A percentile compares a stretch with the other conserved stretches of the same genome.
Conservation (phyloP, 805 yeast species). For the Ogataea pini region DNA sequence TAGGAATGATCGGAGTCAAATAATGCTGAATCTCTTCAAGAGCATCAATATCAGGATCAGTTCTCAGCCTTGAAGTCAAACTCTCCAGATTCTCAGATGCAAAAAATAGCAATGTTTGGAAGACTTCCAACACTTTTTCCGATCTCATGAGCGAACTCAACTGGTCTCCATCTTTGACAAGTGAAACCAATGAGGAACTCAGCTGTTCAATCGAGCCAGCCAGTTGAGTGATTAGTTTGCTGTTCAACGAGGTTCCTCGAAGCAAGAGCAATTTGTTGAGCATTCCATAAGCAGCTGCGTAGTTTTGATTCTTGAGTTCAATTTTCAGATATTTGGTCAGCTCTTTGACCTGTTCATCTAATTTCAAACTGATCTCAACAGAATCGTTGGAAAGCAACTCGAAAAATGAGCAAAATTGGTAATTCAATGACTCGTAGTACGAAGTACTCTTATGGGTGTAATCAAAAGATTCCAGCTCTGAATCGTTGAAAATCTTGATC, state of each 20-base stretch:
- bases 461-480: constrained; percentile 18
- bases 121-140: constrained; percentile 7
- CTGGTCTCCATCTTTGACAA: constrained; percentile 1
- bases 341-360: constrained; percentile 24
- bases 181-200: constrained; percentile 9
- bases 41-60: constrained; percentile 15
- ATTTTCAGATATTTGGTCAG: constrained; percentile 7
- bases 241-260: constrained; percentile 5
- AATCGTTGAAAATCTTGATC: constrained; percentile 25
- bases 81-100: constrained; percentile 18
- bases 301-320: constrained; percentile 7
- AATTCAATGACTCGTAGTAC: constrained; percentile 26
- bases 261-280: constrained; percentile 16
- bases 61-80: constrained; percentile 12
- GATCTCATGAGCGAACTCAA: constrained; percentile 4
- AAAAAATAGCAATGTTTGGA: constrained; percentile 12
- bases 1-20: constrained; percentile 13
- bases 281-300: constrained; percentile 6
- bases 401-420: constrained; percentile 23
- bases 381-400: constrained; percentile 15
- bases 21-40: constrained; percentile 15
- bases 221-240: constrained; percentile 8
- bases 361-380: constrained; percentile 19
- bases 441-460: constrained; percentile 4
- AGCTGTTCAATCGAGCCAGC: constrained; percentile 9